Percentiles rank a stretch among this genome's conserved stretches.
These are phyloP conservation scores for Breynia disticha DNA, from an alignment of 441 rosid genomes.

Conservation along the genomic window DNA sequence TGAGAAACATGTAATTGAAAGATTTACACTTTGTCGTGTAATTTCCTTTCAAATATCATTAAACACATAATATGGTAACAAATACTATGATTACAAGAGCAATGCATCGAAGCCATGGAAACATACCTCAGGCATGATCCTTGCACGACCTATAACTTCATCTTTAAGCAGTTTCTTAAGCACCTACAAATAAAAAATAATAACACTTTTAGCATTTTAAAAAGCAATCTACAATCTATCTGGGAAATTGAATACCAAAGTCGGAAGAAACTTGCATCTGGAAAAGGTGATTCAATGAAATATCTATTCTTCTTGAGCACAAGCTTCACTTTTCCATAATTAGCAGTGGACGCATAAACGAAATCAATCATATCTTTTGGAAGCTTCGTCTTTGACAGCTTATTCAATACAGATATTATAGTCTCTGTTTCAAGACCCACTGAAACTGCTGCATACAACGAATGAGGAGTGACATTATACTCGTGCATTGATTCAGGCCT, in stretches of 20 bases:
- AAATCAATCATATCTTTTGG: slow-evolving; percentile 84
- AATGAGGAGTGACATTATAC: slow-evolving; percentile 85
- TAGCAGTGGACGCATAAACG: slow-evolving; percentile 73
- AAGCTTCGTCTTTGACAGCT: slow-evolving; percentile 82
- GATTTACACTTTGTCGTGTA: too few species aligned
- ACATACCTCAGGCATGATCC: slow-evolving; percentile 65
- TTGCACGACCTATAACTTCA: slow-evolving; percentile 54
- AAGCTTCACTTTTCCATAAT: slow-evolving; percentile 92
- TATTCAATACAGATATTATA: slow-evolving; percentile 64
- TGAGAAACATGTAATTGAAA: too few species aligned
- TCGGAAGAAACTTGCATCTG: slow-evolving; percentile 45
- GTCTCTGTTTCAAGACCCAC: slow-evolving; percentile 94
- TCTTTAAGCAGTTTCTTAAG: slow-evolving; percentile 68
- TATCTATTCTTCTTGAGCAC: slow-evolving; percentile 86
- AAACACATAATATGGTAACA: too few species aligned
- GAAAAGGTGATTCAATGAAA: slow-evolving; percentile 79
- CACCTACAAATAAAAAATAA: slow-evolving; percentile 41
- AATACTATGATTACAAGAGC: too few species aligned
- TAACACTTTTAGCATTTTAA: neutral
- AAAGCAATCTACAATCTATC: neutral
- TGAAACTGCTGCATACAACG: slow-evolving; percentile 87
- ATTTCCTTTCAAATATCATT: too few species aligned
- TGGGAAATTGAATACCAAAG: slow-evolving; percentile 1
- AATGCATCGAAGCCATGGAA: neutral
- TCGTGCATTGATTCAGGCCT: slow-evolving; percentile 98